phyloP scores from a whole-genome alignment of 352 stramenopile species.

The Globisporangium yorkense region DNA sequence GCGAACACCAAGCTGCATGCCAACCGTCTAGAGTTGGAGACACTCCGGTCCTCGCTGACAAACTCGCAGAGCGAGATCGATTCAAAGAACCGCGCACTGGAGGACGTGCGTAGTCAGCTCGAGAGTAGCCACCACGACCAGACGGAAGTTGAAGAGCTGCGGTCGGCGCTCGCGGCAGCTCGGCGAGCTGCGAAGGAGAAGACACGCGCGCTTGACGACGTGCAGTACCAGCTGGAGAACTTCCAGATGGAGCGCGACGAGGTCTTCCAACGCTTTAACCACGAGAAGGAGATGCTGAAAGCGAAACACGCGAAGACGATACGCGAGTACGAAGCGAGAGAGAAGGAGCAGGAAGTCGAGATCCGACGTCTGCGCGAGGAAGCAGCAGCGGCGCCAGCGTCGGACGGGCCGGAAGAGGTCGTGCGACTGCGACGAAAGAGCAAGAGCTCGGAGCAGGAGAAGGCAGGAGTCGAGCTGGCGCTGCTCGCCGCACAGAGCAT shows the following conservation, averaged over 20 bases:
- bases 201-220: conserved; percentile 1
- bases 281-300: conserved; percentile 22
- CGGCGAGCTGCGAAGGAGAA: conserved; percentile 2
- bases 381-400: not conserved
- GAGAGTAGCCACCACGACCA: conserved; percentile 2
- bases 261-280: conserved; percentile 1
- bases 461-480: conserved; percentile 23
- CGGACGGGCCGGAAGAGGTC: conserved; percentile 8
- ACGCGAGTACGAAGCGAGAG: conserved; percentile 9
- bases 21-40: not conserved
- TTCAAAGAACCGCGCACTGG: conserved; percentile 2
- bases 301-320: conserved; percentile 11
- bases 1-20: conserved; percentile 3
- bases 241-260: conserved; percentile 13
- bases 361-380: conserved; percentile 14
- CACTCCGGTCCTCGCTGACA: not conserved
- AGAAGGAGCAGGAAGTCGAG: conserved; percentile 18
- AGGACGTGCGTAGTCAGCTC: conserved; percentile 2
- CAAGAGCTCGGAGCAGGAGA: conserved; percentile 21
- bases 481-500: conserved; percentile 24
- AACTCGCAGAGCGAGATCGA: conserved; percentile 1
- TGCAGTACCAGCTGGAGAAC: conserved; percentile 5
- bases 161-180: not conserved
- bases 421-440: conserved; percentile 11
- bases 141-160: conserved; percentile 3